A percentile compares a stretch with the other conserved stretches of the same genome.
phyloP scores from a whole-genome alignment of 352 stramenopile species.

The Pythium aristosporum region DNA sequence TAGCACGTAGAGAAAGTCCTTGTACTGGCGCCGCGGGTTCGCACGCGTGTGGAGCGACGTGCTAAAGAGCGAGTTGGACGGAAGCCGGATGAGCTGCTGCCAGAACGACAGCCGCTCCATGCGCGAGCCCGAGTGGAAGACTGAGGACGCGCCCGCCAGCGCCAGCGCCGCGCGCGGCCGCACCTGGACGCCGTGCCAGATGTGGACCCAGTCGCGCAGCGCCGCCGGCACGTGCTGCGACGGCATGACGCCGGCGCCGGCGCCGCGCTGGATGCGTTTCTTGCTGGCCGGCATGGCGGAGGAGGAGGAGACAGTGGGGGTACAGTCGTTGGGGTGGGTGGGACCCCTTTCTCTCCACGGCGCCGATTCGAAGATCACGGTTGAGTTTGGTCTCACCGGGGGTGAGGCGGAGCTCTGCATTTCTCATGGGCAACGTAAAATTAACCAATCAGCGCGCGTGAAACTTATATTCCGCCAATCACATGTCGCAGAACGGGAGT shows the following conservation, averaged over 20 bases:
- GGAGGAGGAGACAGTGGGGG: too few species aligned
- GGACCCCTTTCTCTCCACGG: too few species aligned
- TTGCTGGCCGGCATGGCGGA: slow-evolving; percentile 66
- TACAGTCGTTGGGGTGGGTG: too few species aligned
- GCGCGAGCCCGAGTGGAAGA: slow-evolving; percentile 69
- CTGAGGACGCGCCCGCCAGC: slow-evolving; percentile 23
- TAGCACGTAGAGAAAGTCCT: slow-evolving; percentile 82
- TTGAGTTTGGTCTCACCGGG: too few species aligned
- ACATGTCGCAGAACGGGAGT: too few species aligned
- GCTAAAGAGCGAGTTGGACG: slow-evolving; percentile 68
- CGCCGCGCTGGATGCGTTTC: slow-evolving; percentile 72
- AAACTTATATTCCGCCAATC: too few species aligned
- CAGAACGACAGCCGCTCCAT: slow-evolving; percentile 66
- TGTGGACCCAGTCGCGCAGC: slow-evolving; percentile 74
- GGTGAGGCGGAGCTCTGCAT: too few species aligned
- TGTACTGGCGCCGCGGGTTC: slow-evolving; percentile 74
- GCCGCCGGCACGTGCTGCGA: slow-evolving; percentile 58
- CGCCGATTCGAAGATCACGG: too few species aligned
- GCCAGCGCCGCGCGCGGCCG: slow-evolving; percentile 31
- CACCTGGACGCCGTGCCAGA: slow-evolving; percentile 80
- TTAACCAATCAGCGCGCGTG: too few species aligned
- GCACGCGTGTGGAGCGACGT: slow-evolving; percentile 49
- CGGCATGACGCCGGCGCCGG: slow-evolving; percentile 33
- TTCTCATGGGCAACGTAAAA: too few species aligned
- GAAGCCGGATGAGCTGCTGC: slow-evolving; percentile 67